Base-by-base conservation (phyloP, 1,284 basidiomycete species). In the Earliella scabrosa region DNA sequence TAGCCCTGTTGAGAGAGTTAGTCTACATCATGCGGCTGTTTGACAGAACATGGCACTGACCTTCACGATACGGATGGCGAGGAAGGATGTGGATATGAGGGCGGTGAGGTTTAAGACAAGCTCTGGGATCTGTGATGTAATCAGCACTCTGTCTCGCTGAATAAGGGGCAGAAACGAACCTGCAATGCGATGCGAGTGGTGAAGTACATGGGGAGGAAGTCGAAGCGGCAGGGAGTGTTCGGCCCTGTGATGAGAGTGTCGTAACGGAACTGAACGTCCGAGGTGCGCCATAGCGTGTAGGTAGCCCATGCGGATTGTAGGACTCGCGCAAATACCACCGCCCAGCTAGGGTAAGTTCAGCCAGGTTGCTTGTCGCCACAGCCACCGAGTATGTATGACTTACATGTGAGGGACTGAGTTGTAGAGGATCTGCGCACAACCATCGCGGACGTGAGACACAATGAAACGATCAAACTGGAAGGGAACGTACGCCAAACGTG, bases 351-450 rank as follows among this genome's bases (percentile, higher is more conserved):
- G 38, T 21, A 45, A 14, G 1, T 40, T 31, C 21, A 39, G 16
- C 26, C n/a, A n/a, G 16, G 40, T 24, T 11, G 18, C 18, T 11
- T 18, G 39, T 32, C 26, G 26, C 27, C 2, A 13, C 34, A n/a
- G n/a, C n/a, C n/a, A n/a, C 31, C 7, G 44, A 10, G 14, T 14
- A 31, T 26, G 36, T 7, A 18, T 14, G 14, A 66, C 77, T 56
- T 55, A 83, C 81, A 79, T 70, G 61, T 85, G 82, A 14, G 82
- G 80, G 2, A 83, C 77, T 1, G 83, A 85, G 54, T 82, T 78
- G 40, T 74, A 75, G 18, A 79, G 63, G 51, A 85, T 75, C 70
- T 71, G 46, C 20, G 50, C 34, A 38, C 16, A 24, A 16, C 26
- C 14, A 44, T 27, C 18, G 10, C 29, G 20, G 16, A 11, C 31